Percentiles rank a stretch among this genome's conserved stretches.
Conservation (phyloP, 371 early-diverging fungal species). For the Phascolomyces articulosus region DNA sequence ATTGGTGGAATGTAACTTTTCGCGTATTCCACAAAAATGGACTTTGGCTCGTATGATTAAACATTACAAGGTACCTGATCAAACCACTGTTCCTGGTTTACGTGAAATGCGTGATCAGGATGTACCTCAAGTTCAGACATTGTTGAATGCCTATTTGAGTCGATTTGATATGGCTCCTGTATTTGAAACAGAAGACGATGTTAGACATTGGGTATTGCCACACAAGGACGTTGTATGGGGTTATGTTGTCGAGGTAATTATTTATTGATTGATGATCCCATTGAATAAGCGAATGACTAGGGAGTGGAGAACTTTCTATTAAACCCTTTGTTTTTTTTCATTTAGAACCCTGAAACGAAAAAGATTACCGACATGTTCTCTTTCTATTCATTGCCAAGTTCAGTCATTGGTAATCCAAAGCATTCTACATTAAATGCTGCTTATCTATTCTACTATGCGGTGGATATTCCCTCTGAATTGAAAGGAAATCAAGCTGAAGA, state of each 20-base stretch:
- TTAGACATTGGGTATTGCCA: constrained; percentile 92
- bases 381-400: constrained; percentile 92
- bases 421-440: constrained; percentile 87
- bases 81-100: constrained; percentile 70
- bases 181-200: constrained; percentile 81
- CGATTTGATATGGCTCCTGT: constrained; percentile 74
- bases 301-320: neutral
- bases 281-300: neutral
- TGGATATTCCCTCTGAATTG: constrained; percentile 49
- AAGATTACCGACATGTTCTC: constrained; percentile 87
- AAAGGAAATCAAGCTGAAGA: constrained; percentile 39
- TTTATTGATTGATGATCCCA: neutral
- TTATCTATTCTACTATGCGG: constrained; percentile 94
- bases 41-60: constrained; percentile 80
- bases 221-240: constrained; percentile 85
- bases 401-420: constrained; percentile 78
- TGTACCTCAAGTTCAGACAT: constrained; percentile 67
- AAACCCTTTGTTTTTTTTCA: neutral
- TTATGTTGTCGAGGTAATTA: constrained; percentile 85
- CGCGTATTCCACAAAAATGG: constrained; percentile 70
- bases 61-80: constrained; percentile 70
- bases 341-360: constrained; percentile 56
- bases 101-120: constrained; percentile 81
- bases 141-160: constrained; percentile 76
- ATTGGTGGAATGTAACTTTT: constrained; percentile 92